Conservation (phyloP, 805 yeast species). For the Ogataea parapolymorpha region DNA sequence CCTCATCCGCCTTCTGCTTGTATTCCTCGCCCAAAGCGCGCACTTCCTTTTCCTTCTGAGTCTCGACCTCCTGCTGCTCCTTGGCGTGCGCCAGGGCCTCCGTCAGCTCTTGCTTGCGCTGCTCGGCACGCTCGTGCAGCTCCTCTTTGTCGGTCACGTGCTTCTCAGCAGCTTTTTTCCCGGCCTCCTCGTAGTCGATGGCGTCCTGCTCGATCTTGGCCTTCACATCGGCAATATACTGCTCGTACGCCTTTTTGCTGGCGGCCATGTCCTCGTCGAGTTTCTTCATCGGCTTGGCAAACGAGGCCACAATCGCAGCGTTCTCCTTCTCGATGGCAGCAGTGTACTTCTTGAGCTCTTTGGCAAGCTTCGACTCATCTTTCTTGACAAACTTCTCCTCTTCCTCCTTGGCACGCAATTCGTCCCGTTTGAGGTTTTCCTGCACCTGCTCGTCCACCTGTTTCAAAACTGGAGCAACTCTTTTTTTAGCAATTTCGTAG, state of each 20-base stretch:
- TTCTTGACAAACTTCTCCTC: slow-evolving; percentile 35
- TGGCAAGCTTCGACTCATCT: slow-evolving; percentile 32
- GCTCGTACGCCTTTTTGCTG: slow-evolving; percentile 33
- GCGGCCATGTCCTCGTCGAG: slow-evolving; percentile 25
- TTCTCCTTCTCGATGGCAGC: slow-evolving; percentile 41
- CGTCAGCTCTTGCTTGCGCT: slow-evolving; percentile 36
- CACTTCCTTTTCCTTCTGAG: slow-evolving; percentile 33
- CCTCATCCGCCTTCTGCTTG: slow-evolving; percentile 37
- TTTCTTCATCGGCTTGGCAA: slow-evolving; percentile 23
- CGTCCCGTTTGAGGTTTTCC: slow-evolving; percentile 41
- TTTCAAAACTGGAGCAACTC: slow-evolving; percentile 53
- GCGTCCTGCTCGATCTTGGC: slow-evolving; percentile 44
- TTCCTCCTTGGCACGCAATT: slow-evolving; percentile 35
- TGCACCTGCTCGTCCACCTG: slow-evolving; percentile 49
- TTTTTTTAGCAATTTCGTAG: slow-evolving; percentile 50
- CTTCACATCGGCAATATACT: slow-evolving; percentile 40
- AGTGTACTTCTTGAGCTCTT: slow-evolving; percentile 37
- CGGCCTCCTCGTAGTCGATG: slow-evolving; percentile 44
- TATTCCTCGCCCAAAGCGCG: slow-evolving; percentile 40
- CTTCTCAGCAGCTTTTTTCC: slow-evolving; percentile 42
- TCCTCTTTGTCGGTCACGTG: slow-evolving; percentile 45
- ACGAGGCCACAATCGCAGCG: slow-evolving; percentile 25
- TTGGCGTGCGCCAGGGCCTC: slow-evolving; percentile 29
- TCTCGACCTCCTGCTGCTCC: slow-evolving; percentile 29
- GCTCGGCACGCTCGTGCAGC: slow-evolving; percentile 40